Evolutionary conservation across 148 eudicot species (phyloP).

Genomic region (Chenopodium quinoa): DNA sequence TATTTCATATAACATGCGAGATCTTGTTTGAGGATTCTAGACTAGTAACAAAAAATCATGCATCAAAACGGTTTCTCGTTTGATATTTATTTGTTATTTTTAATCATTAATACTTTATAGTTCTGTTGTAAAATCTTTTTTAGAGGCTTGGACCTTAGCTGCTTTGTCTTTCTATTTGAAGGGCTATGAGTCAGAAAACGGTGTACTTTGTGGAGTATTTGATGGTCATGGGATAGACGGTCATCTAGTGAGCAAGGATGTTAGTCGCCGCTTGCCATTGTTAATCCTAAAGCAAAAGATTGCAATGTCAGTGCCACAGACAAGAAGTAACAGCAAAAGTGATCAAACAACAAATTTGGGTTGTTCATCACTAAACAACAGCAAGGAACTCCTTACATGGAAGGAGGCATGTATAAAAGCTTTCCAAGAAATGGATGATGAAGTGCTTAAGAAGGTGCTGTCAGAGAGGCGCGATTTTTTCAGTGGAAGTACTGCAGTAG

Average conservation of each 20-base stretch:
- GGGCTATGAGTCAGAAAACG: conserved; percentile 35
- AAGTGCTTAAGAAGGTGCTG: conserved; percentile 14
- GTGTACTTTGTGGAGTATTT: conserved; percentile 72
- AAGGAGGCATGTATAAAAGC: conserved; percentile 20
- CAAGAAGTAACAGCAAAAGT: too few relatives aligned
- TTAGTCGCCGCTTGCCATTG: conserved; percentile 57
- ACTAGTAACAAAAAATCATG: too few relatives aligned
- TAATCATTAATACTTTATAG: too few relatives aligned
- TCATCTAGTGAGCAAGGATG: conserved; percentile 67
- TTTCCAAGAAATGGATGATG: conserved; percentile 31
- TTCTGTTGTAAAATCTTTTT: too few relatives aligned
- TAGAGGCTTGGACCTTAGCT: not conserved
- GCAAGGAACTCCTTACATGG: conserved; percentile 17
- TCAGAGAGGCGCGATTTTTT: conserved; percentile 15
- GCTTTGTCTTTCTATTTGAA: conserved; percentile 4
- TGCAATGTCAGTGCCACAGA: not conserved
- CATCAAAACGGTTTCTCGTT: too few relatives aligned
- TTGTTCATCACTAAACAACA: not conserved
- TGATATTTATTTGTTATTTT: too few relatives aligned
- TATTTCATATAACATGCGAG: too few relatives aligned
- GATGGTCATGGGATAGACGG: conserved; percentile 89
- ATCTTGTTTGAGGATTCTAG: too few relatives aligned
- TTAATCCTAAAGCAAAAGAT: conserved; percentile 32
- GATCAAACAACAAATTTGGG: not conserved
- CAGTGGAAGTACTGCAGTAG: conserved; percentile 34